Conservation (phyloP, 164 flowering plant genomes). For the Macadamia integrifolia region DNA sequence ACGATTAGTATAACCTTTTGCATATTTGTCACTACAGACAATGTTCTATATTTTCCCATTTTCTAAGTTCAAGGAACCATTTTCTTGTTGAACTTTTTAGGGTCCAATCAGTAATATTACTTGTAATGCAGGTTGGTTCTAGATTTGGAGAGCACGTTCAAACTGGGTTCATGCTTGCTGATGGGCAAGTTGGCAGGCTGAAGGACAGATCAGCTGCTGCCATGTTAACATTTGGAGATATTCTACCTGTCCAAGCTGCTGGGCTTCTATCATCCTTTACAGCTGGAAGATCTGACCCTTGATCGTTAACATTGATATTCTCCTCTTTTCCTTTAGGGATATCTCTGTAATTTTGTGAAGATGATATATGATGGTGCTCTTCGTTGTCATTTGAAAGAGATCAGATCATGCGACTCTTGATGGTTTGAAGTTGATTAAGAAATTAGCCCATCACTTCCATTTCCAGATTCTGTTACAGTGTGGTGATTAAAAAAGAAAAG, state of each 20-base stretch:
- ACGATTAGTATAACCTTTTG: too few relatives aligned
- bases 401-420: background rate
- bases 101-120: background rate
- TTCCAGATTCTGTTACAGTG: background rate
- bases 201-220: conserved; percentile 74
- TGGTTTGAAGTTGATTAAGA: background rate
- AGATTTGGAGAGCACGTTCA: conserved; percentile 94
- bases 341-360: background rate
- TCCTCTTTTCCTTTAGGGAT: background rate
- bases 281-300: conserved; percentile 66
- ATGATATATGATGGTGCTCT: background rate
- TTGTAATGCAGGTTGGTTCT: conserved; percentile 65
- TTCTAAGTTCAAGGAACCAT: too few relatives aligned
- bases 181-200: conserved; percentile 83
- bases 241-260: conserved; percentile 89
- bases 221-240: conserved; percentile 84
- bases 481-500: background rate
- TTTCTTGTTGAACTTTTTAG: background rate
- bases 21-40: too few relatives aligned
- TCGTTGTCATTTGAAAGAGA: background rate
- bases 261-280: conserved; percentile 92
- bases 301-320: conserved; percentile 12
- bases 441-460: background rate
- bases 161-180: conserved; percentile 78
- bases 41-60: too few relatives aligned